Evolutionary conservation across 2,329 filamentous ascomycete species (phyloP).

Genomic region (Hypomyces rosellus): DNA sequence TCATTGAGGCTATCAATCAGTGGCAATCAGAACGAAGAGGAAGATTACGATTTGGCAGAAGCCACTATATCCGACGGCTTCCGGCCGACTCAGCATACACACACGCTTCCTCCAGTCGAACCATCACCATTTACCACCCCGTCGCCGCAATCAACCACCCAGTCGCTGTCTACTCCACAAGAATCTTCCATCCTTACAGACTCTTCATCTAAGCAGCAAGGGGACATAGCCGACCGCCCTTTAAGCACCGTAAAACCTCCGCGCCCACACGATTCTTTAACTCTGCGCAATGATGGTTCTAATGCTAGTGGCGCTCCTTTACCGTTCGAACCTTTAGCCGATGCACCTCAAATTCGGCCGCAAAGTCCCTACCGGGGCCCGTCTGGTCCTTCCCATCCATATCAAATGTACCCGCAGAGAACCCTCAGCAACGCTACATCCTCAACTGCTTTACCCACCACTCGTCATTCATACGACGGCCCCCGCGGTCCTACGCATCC

Average conservation of each 20-base stretch:
- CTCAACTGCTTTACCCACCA: conserved; percentile 47
- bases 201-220: conserved; percentile 4
- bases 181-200: neutral
- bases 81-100: conserved; percentile 27
- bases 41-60: conserved; percentile 43
- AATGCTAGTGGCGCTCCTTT: conserved; percentile 7
- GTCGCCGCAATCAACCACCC: conserved; percentile 3
- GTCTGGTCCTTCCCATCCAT: conserved; percentile 73
- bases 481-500: conserved; percentile 70
- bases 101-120: conserved; percentile 12
- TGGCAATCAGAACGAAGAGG: conserved; percentile 30
- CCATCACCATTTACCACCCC: conserved; percentile 15
- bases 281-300: conserved; percentile 46
- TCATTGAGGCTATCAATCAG: conserved; percentile 30
- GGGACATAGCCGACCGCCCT: conserved; percentile 27
- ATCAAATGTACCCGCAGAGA: conserved; percentile 76
- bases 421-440: conserved; percentile 64
- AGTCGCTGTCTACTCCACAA: neutral
- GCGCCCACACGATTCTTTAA: conserved; percentile 41
- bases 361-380: conserved; percentile 65
- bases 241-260: conserved; percentile 53
- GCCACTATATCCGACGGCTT: conserved; percentile 50
- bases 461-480: conserved; percentile 46
- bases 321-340: conserved; percentile 26
- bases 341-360: conserved; percentile 33